Conservation (phyloP, 179 eudicot genomes). For the Beta lomatogona region DNA sequence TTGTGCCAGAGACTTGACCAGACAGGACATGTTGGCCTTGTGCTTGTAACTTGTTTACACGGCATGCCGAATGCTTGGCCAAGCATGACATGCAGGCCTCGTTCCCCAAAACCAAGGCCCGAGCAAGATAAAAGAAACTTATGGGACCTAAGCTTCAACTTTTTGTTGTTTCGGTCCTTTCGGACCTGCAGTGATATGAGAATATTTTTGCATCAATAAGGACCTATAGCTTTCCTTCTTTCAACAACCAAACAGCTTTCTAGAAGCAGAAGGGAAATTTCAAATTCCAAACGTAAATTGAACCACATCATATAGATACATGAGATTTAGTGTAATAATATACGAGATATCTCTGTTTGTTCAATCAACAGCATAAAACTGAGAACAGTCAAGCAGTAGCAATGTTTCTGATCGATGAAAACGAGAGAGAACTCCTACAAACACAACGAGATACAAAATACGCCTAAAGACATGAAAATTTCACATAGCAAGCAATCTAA, state of each 20-base stretch:
- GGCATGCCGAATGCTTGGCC: too few relatives aligned
- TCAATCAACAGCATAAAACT: slow-evolving; percentile 13
- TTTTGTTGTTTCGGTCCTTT: too few relatives aligned
- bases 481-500: slow-evolving; percentile 1
- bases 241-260: slow-evolving; percentile 7
- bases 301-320: slow-evolving; percentile 11
- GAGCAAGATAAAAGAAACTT: too few relatives aligned
- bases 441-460: slow-evolving; percentile 16
- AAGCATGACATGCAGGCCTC: too few relatives aligned
- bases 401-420: slow-evolving; percentile 3
- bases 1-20: too few relatives aligned
- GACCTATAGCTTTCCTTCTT: too few relatives aligned
- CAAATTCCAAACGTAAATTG: neutral
- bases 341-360: slow-evolving; percentile 4
- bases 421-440: neutral
- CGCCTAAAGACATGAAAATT: neutral
- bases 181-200: too few relatives aligned
- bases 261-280: neutral
- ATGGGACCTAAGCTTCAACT: too few relatives aligned
- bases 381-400: neutral
- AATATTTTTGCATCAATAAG: too few relatives aligned
- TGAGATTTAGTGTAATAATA: slow-evolving; percentile 7
- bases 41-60: too few relatives aligned
- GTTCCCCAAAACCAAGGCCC: too few relatives aligned
- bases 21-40: too few relatives aligned